Base-by-base conservation (phyloP, 2,329 filamentous ascomycete genomes). In the Eutypella sp. region DNA sequence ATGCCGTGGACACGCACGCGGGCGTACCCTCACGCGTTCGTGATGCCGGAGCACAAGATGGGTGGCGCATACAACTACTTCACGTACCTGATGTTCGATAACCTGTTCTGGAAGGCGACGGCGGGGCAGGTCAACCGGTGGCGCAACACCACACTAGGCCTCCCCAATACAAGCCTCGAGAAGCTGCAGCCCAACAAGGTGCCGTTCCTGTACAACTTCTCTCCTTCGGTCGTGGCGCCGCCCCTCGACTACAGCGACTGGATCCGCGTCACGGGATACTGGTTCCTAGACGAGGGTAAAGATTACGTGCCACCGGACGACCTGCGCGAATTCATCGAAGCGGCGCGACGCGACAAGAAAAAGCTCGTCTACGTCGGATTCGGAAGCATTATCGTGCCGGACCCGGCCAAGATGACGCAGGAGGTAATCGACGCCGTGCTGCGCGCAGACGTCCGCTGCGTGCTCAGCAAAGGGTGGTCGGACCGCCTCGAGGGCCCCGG, bases 1-100 rank as follows among this genome's bases (percentile, higher is more conserved):
- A 99, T 99, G 93, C 93, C 93, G 0, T 99, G 93, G 93, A 96
- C 93, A 1, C 83, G 91, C 41, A 99, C 93, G 15, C 79, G 93
- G 44, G 90, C 92, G 1, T 99, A 99, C 58, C 93, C 93, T 2
- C 93, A 99, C 66, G 93, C 93, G 1, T 99, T 99, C 67, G 86
- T 92, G 22, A 91, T 95, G 50, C 87, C 90, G 2, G 88, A 95
- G 51, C 84, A 88, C 66, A 96, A 95, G 69, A 89, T 95, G 82
- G 93, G 93, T 45, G 93, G 93, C 20, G 85, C 85, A 0, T 97
- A 96, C 72, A 99, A 99, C 62, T 90, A 91, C 63, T 84, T 95
- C 61, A 93, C 90, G 0, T 99, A 99, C 57, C 84, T 95, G 50
- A 87, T 96, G 77, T 96, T 99, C 61, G 93, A 99, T 67, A 92